Base-by-base conservation (phyloP, 192 early-diverging fungal genomes). In the Backusella parvicylindrica region DNA sequence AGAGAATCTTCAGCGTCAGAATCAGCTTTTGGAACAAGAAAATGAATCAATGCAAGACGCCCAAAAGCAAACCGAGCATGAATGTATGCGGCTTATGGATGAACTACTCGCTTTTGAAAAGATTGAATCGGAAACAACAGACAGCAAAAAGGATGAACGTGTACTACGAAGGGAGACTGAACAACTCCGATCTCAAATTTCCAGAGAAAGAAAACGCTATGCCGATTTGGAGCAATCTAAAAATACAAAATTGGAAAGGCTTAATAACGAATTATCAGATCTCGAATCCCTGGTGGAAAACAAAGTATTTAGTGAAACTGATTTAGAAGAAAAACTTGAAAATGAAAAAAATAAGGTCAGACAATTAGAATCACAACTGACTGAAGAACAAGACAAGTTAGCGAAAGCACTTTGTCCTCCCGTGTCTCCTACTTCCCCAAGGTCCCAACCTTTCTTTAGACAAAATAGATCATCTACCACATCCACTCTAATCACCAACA, bases 41-140 rank as follows among this genome's bases (percentile, higher is more conserved):
- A 83, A 84, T 31, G 85, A 86, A 33, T 81, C 84, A 31, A 78
- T 92, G 18, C 68, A 84, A 74, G 88, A 89, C 35, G 85, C 89
- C 26, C 86, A 90, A 68, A 84, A 87, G 47, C 87, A 88, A 77
- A 87, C 90, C 12, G 93, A 94, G 67, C 86, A 86, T 30, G 92
- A 92, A 82, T 91, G 91, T 77, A 81, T 91, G 68, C 86, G 91
- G 47, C 83, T 94, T 36, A 89, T 91, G 77, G 91, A 92, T 30
- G 93, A 94, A 67, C 82, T 92, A 64, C 90, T 93, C 68, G 80
- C 85, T 50, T 79, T 93, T 73, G 88, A 86, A 70, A 81, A 83
- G 3, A 89, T 49, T 21, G 68, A 70, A n/a, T 36, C 35, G 16
- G 79, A 50, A 63, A 21, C 15, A 28, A 7, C 13, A 47, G 36